Evolutionary conservation across 1,284 basidiomycete species (phyloP).

Genomic region (Athelia psychrophila): DNA sequence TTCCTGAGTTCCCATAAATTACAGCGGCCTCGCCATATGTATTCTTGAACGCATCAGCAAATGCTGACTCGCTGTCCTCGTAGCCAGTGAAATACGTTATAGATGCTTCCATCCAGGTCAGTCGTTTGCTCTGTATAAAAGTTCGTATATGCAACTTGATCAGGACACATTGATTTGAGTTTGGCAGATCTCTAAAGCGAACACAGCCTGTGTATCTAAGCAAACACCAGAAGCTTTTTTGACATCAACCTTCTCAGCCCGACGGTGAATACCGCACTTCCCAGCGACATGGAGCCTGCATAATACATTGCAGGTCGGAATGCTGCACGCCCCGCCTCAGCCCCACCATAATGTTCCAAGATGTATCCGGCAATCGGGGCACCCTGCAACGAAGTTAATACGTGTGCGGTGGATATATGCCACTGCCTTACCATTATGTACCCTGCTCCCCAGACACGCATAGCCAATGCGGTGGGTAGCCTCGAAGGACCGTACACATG

Average conservation of each 20-base stretch:
- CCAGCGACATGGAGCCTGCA: slow-evolving; percentile 23
- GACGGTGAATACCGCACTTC: slow-evolving; percentile 17
- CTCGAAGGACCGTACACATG: slow-evolving; percentile 22
- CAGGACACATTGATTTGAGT: too few relatives aligned
- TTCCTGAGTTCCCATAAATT: too few relatives aligned
- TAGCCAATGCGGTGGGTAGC: slow-evolving; percentile 24
- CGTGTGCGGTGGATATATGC: not conserved
- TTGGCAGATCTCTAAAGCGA: too few relatives aligned
- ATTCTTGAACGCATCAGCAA: too few relatives aligned
- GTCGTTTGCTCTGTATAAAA: too few relatives aligned
- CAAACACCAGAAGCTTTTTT: too few relatives aligned
- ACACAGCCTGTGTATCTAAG: too few relatives aligned
- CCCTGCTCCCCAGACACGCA: slow-evolving; percentile 27
- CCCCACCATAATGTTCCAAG: slow-evolving; percentile 22
- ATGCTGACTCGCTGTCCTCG: too few relatives aligned
- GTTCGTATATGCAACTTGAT: too few relatives aligned
- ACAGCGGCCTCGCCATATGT: too few relatives aligned
- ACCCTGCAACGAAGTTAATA: not conserved
- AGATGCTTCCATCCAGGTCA: too few relatives aligned
- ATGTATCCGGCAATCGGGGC: slow-evolving; percentile 23
- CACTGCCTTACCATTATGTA: slow-evolving; percentile 20
- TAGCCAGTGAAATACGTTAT: too few relatives aligned
- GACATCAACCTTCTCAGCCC: slow-evolving; percentile 9
- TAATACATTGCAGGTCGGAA: slow-evolving; percentile 30
- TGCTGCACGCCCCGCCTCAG: slow-evolving; percentile 17